These are phyloP conservation scores for Hibiscus syriacus DNA, from an alignment of 345 rosid species.

Conservation along the genomic window DNA sequence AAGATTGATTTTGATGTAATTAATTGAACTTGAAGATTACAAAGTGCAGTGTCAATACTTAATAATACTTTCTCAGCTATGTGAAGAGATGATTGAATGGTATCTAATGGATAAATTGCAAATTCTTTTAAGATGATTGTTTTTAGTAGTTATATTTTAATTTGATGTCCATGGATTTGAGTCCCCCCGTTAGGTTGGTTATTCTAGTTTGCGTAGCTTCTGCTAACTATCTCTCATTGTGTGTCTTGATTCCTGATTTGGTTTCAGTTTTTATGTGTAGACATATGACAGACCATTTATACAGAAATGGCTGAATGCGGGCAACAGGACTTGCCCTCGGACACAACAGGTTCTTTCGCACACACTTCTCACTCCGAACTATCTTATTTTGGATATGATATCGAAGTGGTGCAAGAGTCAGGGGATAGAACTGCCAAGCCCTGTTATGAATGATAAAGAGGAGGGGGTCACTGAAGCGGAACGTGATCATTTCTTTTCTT, in stretches of 20 bases:
- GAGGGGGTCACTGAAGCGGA: constrained; percentile 55
- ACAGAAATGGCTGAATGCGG: constrained; percentile 76
- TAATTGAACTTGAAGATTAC: constrained; percentile 9
- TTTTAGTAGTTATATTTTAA: not conserved
- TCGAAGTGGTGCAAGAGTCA: constrained; percentile 66
- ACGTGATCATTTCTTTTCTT: constrained; percentile 47
- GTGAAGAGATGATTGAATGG: not conserved
- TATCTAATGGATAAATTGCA: no score
- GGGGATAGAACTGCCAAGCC: constrained; percentile 44
- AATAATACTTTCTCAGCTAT: not conserved
- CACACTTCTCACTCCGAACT: constrained; percentile 60
- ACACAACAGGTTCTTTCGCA: constrained; percentile 83
- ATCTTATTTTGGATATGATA: constrained; percentile 68
- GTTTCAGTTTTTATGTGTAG: constrained; percentile 34
- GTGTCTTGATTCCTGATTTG: no score
- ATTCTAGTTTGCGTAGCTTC: no score
- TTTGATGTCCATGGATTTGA: not conserved
- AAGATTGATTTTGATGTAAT: constrained; percentile 6
- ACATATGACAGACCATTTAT: constrained; percentile 78
- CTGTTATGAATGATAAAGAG: constrained; percentile 32
- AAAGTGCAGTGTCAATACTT: not conserved
- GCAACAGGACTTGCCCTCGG: constrained; percentile 78
- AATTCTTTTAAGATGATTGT: not conserved
- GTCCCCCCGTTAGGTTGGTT: no score
- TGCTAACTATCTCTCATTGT: no score